Evolutionary conservation across 768 basidiomycete species (phyloP).

Genomic region (Lactifluus volemus): DNA sequence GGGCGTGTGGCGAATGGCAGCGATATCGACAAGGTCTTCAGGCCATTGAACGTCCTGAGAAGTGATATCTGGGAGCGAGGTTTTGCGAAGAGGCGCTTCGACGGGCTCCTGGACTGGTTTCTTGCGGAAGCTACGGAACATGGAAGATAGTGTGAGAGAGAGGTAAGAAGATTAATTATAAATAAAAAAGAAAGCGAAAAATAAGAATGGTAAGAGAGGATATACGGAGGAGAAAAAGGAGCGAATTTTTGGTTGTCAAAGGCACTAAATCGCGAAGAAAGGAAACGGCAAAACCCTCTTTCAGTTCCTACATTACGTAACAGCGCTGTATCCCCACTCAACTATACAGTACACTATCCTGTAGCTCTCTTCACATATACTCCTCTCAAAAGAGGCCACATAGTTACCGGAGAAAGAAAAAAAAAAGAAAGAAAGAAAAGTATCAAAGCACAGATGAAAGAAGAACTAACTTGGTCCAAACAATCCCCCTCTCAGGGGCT

Average conservation of each 20-base stretch:
- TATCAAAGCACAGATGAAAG: not conserved
- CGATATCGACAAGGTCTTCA: constrained; percentile 68
- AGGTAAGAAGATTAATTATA: not conserved
- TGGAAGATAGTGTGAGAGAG: constrained; percentile 26
- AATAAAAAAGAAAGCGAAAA: constrained; percentile 1
- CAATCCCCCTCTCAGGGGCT: not conserved
- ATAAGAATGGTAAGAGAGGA: not conserved
- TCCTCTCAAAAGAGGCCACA: too few relatives aligned
- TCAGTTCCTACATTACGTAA: constrained; percentile 13
- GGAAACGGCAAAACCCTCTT: constrained; percentile 4
- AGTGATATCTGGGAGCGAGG: constrained; percentile 70
- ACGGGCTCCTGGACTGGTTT: constrained; percentile 47
- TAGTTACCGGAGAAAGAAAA: too few relatives aligned
- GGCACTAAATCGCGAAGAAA: not conserved
- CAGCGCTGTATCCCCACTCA: not conserved
- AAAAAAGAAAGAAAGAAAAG: too few relatives aligned
- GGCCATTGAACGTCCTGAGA: constrained; percentile 80
- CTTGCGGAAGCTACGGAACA: constrained; percentile 67
- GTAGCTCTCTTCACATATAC: not conserved
- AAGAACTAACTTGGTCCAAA: not conserved
- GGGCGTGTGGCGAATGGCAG: constrained; percentile 46
- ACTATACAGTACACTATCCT: not conserved
- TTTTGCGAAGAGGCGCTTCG: constrained; percentile 47
- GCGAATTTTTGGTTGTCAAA: not conserved
- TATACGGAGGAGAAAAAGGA: constrained; percentile 3